These are phyloP conservation scores for Lentinula boryana DNA, from an alignment of 768 basidiomycete genomes.

Conservation along the genomic window DNA sequence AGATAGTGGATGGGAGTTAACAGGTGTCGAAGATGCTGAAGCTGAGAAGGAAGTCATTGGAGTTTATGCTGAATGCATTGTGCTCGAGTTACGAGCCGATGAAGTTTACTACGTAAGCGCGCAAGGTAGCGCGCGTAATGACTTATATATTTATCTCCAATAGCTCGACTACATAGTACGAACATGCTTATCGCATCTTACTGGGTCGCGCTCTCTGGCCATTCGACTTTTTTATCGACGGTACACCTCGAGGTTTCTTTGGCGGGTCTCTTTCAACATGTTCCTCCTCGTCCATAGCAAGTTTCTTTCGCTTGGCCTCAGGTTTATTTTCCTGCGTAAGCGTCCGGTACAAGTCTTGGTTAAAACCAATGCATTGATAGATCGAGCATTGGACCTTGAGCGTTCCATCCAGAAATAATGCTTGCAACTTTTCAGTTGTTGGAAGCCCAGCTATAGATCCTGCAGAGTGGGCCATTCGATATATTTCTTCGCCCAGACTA, in stretches of 20 bases:
- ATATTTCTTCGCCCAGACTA: not conserved
- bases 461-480: not conserved
- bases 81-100: not conserved
- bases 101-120: not conserved
- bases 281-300: not conserved
- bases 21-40: conserved; percentile 37
- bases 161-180: too few relatives aligned
- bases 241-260: too few relatives aligned
- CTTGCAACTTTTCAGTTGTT: not conserved
- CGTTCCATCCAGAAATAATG: not conserved
- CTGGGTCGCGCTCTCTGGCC: too few relatives aligned
- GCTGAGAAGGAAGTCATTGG: not conserved
- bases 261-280: too few relatives aligned
- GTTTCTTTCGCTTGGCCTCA: not conserved
- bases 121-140: not conserved
- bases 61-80: not conserved
- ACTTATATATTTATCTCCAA: too few relatives aligned
- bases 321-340: not conserved
- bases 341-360: not conserved
- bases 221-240: too few relatives aligned
- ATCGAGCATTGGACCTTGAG: not conserved
- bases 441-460: not conserved
- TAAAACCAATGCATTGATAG: not conserved
- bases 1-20: conserved; percentile 69
- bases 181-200: too few relatives aligned